These are phyloP conservation scores for Sicyos edulis DNA, from an alignment of 306 rosid species.

Conservation along the genomic window DNA sequence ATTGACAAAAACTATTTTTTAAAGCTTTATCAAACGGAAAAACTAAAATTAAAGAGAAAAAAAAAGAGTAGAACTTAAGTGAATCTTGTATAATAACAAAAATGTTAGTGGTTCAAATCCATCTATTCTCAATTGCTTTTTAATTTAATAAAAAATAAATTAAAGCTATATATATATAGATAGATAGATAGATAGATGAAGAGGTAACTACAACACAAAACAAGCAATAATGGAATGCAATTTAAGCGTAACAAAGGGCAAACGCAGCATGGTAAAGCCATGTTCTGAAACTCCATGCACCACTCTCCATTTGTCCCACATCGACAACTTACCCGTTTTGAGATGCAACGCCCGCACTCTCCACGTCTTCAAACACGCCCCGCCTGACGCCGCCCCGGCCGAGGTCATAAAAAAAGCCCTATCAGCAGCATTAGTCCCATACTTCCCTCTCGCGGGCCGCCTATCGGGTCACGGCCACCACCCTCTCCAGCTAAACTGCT, in stretches of 20 bases:
- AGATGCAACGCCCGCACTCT: constrained; percentile 60
- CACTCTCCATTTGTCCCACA: constrained; percentile 45
- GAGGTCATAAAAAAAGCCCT: constrained; percentile 47
- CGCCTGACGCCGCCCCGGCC: constrained; percentile 25
- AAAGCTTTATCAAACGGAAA: too few species aligned
- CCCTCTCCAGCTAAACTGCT: constrained; percentile 44
- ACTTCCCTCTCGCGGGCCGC: constrained; percentile 72
- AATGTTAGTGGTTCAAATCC: too few species aligned
- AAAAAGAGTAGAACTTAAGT: too few species aligned
- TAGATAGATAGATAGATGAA: background rate
- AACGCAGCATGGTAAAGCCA: constrained; percentile 40
- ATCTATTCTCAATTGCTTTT: too few species aligned
- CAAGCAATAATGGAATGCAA: constrained; percentile 26
- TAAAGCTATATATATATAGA: background rate
- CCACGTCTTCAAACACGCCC: constrained; percentile 57
- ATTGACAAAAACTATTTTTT: too few species aligned
- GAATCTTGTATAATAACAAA: too few species aligned
- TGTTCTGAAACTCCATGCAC: constrained; percentile 31
- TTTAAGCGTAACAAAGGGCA: constrained; percentile 35
- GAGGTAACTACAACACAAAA: background rate
- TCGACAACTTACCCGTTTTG: constrained; percentile 48
- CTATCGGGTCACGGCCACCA: constrained; percentile 19
- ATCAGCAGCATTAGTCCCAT: constrained; percentile 61
- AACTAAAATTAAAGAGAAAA: too few species aligned
- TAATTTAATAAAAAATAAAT: too few species aligned